A percentile compares a stretch with the other conserved stretches of the same genome.
phyloP scores from a whole-genome alignment of 805 yeast species.

The Candida maesae region DNA sequence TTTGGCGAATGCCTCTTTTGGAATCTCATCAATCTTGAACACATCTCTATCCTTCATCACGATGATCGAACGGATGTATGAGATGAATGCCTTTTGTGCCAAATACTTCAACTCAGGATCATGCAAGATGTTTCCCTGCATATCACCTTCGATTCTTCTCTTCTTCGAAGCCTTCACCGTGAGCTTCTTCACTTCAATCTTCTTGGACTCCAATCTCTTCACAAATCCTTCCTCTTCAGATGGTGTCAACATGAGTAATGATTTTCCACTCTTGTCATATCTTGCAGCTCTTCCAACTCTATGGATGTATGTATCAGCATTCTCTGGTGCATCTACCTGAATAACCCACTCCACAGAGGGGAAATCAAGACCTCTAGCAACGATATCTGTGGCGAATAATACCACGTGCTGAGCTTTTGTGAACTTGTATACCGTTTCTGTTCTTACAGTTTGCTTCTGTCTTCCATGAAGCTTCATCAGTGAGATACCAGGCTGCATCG shows the following conservation, averaged over 20 bases:
- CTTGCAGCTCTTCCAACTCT: slow-evolving; percentile 96
- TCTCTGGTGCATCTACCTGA: slow-evolving; percentile 93
- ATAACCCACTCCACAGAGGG: slow-evolving; percentile 92
- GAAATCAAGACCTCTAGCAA: slow-evolving; percentile 95
- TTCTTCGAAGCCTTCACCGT: slow-evolving; percentile 70
- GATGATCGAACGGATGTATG: slow-evolving; percentile 81
- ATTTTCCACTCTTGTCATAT: slow-evolving; percentile 84
- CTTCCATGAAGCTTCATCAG: slow-evolving; percentile 80
- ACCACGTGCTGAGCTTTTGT: slow-evolving; percentile 45
- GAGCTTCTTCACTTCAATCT: slow-evolving; percentile 67
- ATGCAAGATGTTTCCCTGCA: slow-evolving; percentile 87
- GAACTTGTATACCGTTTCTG: slow-evolving; percentile 64
- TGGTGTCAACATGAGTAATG: slow-evolving; percentile 79
- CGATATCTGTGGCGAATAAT: slow-evolving; percentile 96
- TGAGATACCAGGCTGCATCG: slow-evolving; percentile 41
- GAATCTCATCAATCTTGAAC: slow-evolving; percentile 72
- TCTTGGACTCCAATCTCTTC: slow-evolving; percentile 53
- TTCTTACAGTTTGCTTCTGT: slow-evolving; percentile 71
- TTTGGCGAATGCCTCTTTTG: slow-evolving; percentile 79
- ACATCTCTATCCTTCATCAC: slow-evolving; percentile 85
- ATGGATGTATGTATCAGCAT: slow-evolving; percentile 87
- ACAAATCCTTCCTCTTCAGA: slow-evolving; percentile 77
- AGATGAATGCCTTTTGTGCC: slow-evolving; percentile 93
- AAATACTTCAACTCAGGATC: slow-evolving; percentile 89
- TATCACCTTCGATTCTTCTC: slow-evolving; percentile 72